These are phyloP conservation scores for Suillus lakei DNA, from an alignment of 768 basidiomycete genomes.

Conservation along the genomic window DNA sequence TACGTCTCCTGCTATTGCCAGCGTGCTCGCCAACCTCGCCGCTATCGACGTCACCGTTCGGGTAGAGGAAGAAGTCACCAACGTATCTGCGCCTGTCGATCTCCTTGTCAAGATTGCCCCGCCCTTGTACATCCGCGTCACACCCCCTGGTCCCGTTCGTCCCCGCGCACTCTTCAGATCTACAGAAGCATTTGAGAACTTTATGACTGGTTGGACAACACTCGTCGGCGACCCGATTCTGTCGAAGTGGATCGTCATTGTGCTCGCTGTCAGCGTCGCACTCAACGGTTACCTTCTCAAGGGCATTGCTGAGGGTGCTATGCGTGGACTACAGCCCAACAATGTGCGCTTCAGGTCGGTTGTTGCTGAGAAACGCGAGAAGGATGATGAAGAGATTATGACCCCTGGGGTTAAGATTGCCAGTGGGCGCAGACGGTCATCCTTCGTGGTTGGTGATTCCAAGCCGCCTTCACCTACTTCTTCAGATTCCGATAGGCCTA, in stretches of 20 bases:
- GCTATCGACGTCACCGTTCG: constrained; percentile 24
- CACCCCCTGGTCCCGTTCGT: constrained; percentile 37
- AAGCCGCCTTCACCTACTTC: constrained; percentile 5
- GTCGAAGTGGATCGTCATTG: constrained; percentile 92
- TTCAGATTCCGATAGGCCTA: constrained; percentile 23
- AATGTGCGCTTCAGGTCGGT: constrained; percentile 35
- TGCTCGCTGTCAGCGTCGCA: constrained; percentile 83
- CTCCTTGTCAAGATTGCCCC: constrained; percentile 66
- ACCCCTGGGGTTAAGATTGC: constrained; percentile 16
- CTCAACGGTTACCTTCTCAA: constrained; percentile 95
- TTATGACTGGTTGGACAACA: constrained; percentile 89
- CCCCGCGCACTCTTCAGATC: constrained; percentile 40
- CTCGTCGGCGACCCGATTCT: constrained; percentile 95
- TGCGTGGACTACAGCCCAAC: constrained; percentile 35
- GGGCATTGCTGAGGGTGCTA: constrained; percentile 68
- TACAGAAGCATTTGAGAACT: constrained; percentile 72
- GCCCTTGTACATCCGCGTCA: constrained; percentile 58
- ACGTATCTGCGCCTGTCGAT: constrained; percentile 35
- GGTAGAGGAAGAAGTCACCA: constrained; percentile 9
- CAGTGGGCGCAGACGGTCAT: constrained; percentile 21
- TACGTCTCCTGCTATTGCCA: constrained; percentile 59
- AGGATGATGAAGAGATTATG: constrained; percentile 27
- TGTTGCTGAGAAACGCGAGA: constrained; percentile 23
- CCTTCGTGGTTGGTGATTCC: constrained; percentile 30
- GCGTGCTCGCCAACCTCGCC: constrained; percentile 62